Evolutionary conservation across 2,329 filamentous ascomycete species (phyloP).

Genomic region (Atkinsonella hypoxylon): DNA sequence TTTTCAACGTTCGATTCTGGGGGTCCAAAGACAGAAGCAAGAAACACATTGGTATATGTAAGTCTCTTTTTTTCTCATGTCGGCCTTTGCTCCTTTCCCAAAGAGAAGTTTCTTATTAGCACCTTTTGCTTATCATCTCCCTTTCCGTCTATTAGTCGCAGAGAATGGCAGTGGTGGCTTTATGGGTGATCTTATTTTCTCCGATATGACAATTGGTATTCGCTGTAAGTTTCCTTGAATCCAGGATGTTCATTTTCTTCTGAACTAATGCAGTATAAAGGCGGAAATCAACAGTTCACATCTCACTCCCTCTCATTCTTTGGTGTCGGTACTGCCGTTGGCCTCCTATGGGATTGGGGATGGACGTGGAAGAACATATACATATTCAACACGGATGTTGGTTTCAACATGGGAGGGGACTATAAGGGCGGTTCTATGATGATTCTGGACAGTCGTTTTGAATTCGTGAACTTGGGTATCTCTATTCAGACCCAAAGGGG

Average conservation of each 20-base stretch:
- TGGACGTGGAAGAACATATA: slow-evolving; percentile 68
- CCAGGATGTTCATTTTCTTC: neutral
- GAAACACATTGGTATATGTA: slow-evolving; percentile 58
- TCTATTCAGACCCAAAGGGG: slow-evolving; percentile 53
- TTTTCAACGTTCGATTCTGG: slow-evolving; percentile 72
- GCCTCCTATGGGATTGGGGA: slow-evolving; percentile 86
- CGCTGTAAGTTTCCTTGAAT: neutral
- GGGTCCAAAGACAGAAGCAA: slow-evolving; percentile 55
- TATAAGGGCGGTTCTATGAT: slow-evolving; percentile 80
- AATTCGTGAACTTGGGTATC: slow-evolving; percentile 57
- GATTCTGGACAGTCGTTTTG: slow-evolving; percentile 67
- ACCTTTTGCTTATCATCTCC: neutral
- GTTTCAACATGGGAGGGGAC: slow-evolving; percentile 61
- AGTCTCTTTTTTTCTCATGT: neutral
- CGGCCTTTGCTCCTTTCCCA: neutral
- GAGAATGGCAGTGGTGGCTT: slow-evolving; percentile 76
- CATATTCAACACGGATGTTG: slow-evolving; percentile 62
- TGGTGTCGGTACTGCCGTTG: slow-evolving; percentile 68
- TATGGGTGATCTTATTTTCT: slow-evolving; percentile 53
- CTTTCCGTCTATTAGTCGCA: slow-evolving; percentile 47
- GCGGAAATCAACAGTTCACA: slow-evolving; percentile 72
- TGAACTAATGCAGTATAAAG: slow-evolving; percentile 65
- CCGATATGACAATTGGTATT: slow-evolving; percentile 37
- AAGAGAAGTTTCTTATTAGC: too few species aligned
- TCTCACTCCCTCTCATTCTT: slow-evolving; percentile 73